Evolutionary conservation across 2,329 filamentous ascomycete genomes (phyloP).

Genomic region (Amesomyces nigricolor): DNA sequence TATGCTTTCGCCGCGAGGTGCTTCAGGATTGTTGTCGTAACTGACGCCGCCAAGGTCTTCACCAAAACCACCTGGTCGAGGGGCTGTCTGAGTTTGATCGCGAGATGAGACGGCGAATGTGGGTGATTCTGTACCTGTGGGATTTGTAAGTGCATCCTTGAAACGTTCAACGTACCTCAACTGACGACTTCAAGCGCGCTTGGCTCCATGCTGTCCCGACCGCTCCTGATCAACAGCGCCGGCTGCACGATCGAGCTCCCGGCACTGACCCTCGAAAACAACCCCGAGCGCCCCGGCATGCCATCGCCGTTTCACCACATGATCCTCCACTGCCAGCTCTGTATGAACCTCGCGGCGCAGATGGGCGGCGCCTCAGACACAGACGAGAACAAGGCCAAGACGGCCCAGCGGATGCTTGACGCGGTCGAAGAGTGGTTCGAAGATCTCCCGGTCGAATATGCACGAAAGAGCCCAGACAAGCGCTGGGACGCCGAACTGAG

Average conservation of each 20-base stretch:
- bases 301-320: constrained; percentile 42
- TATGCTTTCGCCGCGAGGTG: constrained; percentile 17
- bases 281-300: constrained; percentile 28
- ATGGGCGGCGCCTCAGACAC: constrained; percentile 2
- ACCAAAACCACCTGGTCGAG: constrained; percentile 34
- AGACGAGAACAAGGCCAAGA: constrained; percentile 8
- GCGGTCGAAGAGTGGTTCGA: constrained; percentile 34
- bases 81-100: constrained; percentile 40
- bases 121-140: constrained; percentile 43
- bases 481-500: constrained; percentile 27
- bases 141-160: constrained; percentile 37
- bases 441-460: constrained; percentile 27
- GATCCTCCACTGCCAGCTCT: constrained; percentile 36
- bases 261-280: constrained; percentile 34
- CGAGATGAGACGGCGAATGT: constrained; percentile 42
- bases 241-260: constrained; percentile 37
- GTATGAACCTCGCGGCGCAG: constrained; percentile 19
- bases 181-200: constrained; percentile 33
- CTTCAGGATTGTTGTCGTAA: neutral
- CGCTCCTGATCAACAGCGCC: constrained; percentile 39
- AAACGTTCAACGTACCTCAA: neutral
- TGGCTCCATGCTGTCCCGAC: constrained; percentile 38
- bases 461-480: constrained; percentile 24
- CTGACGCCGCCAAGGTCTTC: constrained; percentile 30
- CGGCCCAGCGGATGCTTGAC: constrained; percentile 23